Evolutionary conservation across 345 rosid genomes (phyloP).

Genomic region (Citrus reticulata): DNA sequence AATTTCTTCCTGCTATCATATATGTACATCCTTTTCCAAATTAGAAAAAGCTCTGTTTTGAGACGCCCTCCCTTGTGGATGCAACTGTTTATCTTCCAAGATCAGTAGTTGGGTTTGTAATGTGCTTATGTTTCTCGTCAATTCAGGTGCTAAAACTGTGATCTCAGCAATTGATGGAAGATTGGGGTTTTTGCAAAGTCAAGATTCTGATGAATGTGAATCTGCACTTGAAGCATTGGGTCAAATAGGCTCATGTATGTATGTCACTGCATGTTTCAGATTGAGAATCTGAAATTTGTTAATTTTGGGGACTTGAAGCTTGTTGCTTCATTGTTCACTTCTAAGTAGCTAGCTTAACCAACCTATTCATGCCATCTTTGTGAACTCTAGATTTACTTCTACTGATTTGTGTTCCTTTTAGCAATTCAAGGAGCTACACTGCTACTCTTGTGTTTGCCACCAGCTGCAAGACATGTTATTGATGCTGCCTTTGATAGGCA

Average conservation of each 20-base stretch:
- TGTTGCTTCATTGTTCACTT: not conserved
- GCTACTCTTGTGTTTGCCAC: constrained; percentile 52
- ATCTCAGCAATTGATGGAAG: constrained; percentile 67
- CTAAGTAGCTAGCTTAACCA: not conserved
- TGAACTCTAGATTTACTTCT: not conserved
- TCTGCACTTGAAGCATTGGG: constrained; percentile 85
- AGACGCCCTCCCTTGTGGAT: not conserved
- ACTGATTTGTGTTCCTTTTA: constrained; percentile 27
- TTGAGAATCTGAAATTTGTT: not conserved
- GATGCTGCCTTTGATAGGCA: constrained; percentile 76
- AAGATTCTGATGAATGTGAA: constrained; percentile 64
- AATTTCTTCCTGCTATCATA: not conserved
- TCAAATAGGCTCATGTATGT: constrained; percentile 83
- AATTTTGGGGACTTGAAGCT: not conserved
- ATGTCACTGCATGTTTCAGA: constrained; percentile 6
- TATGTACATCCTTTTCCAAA: not conserved
- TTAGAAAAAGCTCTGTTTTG: not conserved
- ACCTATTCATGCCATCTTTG: not conserved
- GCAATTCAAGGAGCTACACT: constrained; percentile 72
- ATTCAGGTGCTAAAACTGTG: constrained; percentile 57
- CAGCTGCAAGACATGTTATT: constrained; percentile 68
- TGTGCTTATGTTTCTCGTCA: constrained; percentile 13
- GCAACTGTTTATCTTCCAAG: not conserved
- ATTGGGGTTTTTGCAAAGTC: constrained; percentile 38
- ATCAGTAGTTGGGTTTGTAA: not conserved